Percentiles rank a stretch among this genome's conserved stretches.
These are phyloP conservation scores for Carex scoparia DNA, from an alignment of 176 grass and related monocot species.

Conservation along the genomic window DNA sequence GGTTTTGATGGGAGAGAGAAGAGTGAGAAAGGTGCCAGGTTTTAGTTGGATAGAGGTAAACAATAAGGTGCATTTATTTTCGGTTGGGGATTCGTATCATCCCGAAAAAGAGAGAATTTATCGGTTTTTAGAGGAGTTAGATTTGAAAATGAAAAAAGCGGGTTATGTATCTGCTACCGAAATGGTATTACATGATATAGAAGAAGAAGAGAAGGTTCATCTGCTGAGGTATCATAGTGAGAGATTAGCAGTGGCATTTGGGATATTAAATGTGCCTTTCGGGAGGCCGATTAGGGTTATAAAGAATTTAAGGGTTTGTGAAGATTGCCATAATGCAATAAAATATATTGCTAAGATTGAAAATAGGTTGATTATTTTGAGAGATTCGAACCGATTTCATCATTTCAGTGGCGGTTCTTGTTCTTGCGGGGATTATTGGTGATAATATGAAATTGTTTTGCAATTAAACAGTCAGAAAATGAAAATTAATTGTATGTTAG, in stretches of 20 bases:
- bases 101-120: conserved; percentile 88
- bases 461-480: neutral
- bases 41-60: conserved; percentile 95
- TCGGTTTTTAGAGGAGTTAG: conserved; percentile 68
- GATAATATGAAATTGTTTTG: neutral
- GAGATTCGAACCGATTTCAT: conserved; percentile 90
- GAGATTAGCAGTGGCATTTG: conserved; percentile 86
- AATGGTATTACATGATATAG: conserved; percentile 92
- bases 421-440: conserved; percentile 97
- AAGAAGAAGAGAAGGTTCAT: conserved; percentile 94
- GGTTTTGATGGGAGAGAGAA: conserved; percentile 60
- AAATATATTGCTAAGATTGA: conserved; percentile 87
- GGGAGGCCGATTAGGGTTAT: conserved; percentile 80
- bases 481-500: neutral
- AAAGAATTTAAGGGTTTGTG: conserved; percentile 76
- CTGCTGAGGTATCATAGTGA: conserved; percentile 91
- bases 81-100: conserved; percentile 61
- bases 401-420: conserved; percentile 85
- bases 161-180: conserved; percentile 76
- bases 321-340: conserved; percentile 83
- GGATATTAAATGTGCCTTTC: conserved; percentile 70
- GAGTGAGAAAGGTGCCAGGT: conserved; percentile 78
- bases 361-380: conserved; percentile 74
- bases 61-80: conserved; percentile 80
- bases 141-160: conserved; percentile 67